Evolutionary conservation across 495 filamentous ascomycete genomes (phyloP).

Genomic region (Penicillium cosmopolitanum): DNA sequence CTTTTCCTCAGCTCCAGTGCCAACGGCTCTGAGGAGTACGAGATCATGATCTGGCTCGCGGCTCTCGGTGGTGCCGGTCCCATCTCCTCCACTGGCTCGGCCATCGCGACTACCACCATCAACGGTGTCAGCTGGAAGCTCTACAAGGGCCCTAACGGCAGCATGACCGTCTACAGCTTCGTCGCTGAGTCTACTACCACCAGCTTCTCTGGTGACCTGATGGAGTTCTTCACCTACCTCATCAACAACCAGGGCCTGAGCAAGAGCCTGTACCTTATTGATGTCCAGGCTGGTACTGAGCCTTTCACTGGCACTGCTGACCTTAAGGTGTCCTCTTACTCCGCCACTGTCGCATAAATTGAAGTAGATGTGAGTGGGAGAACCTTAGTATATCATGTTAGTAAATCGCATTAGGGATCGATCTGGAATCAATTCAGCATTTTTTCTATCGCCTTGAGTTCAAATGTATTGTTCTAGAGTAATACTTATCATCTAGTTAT

Average conservation of each 20-base stretch:
- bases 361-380: background rate
- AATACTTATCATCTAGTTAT: no score
- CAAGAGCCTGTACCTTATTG: conserved; percentile 56
- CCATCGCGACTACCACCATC: conserved; percentile 58
- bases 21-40: conserved; percentile 55
- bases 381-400: background rate
- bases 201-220: conserved; percentile 59
- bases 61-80: conserved; percentile 64
- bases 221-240: conserved; percentile 61
- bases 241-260: conserved; percentile 50
- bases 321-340: conserved; percentile 44
- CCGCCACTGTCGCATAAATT: conserved; percentile 43
- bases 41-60: conserved; percentile 75
- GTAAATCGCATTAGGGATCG: conserved; percentile 8
- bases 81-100: conserved; percentile 59
- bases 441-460: no score
- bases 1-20: conserved; percentile 59
- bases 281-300: conserved; percentile 61
- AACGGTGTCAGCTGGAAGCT: conserved; percentile 55
- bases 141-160: conserved; percentile 58
- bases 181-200: conserved; percentile 52
- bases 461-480: no score
- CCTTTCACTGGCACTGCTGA: conserved; percentile 52
- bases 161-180: conserved; percentile 63
- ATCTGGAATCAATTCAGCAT: conserved; percentile 18